A percentile compares a stretch with the other conserved stretches of the same genome.
Conservation (phyloP, 106 monocot genomes). For the Narthecium ossifragum region DNA sequence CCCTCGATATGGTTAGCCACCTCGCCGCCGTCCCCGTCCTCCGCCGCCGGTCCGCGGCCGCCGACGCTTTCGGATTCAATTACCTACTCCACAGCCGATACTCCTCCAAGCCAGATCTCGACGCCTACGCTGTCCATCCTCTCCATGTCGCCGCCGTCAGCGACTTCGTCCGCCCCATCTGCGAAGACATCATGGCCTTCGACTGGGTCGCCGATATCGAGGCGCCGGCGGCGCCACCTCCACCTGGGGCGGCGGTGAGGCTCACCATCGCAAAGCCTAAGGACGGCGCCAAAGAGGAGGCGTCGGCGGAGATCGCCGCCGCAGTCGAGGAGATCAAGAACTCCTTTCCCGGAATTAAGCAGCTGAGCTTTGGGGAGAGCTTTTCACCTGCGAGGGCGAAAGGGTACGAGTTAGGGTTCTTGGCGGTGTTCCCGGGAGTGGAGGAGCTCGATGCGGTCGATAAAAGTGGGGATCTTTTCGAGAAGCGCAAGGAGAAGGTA, state of each 20-base stretch:
- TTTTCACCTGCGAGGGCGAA: slow-evolving; percentile 89
- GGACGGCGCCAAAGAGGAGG: slow-evolving; percentile 22
- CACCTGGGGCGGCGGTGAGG: slow-evolving; percentile 35
- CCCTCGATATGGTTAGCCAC: slow-evolving; percentile 52
- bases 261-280: slow-evolving; percentile 66
- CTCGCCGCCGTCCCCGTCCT: slow-evolving; percentile 68
- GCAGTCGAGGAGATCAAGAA: slow-evolving; percentile 8
- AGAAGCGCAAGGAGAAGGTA: slow-evolving; percentile 66
- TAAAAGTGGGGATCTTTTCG: slow-evolving; percentile 14
- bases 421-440: slow-evolving; percentile 42
- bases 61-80: slow-evolving; percentile 40
- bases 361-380: slow-evolving; percentile 72
- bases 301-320: slow-evolving; percentile 13
- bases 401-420: slow-evolving; percentile 60
- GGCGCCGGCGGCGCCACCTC: background rate
- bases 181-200: slow-evolving; percentile 70
- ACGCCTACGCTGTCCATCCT: slow-evolving; percentile 60
- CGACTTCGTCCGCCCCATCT: slow-evolving; percentile 50
- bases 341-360: background rate
- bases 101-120: slow-evolving; percentile 56
- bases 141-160: slow-evolving; percentile 56
- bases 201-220: slow-evolving; percentile 55
- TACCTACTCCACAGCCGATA: slow-evolving; percentile 88
- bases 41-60: slow-evolving; percentile 53
- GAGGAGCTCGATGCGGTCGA: slow-evolving; percentile 53